Conservation (phyloP, 2,329 filamentous ascomycete genomes). For the Pseudogymnoascus sp. region DNA sequence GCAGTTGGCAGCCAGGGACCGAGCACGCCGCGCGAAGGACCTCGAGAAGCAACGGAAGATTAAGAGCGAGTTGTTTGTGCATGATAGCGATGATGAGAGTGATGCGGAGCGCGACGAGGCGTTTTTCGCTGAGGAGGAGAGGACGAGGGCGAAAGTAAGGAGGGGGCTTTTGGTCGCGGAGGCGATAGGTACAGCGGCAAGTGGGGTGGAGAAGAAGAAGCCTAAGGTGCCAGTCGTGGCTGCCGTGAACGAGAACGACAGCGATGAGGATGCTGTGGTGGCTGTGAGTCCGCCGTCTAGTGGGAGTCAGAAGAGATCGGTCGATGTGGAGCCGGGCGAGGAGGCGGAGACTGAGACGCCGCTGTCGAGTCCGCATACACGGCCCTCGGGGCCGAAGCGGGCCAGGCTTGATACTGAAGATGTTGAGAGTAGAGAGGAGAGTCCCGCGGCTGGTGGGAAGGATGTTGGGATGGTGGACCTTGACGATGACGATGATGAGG, state of each 20-base stretch:
- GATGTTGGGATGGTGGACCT: not conserved
- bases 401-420: not conserved
- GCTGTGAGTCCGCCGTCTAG: conserved; percentile 1
- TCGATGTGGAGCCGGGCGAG: not conserved
- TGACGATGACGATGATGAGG: not conserved
- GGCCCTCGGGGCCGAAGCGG: not conserved
- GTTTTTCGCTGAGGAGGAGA: conserved; percentile 74
- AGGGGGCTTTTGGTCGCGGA: conserved; percentile 30
- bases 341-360: conserved; percentile 1
- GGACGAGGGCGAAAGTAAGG: conserved; percentile 39
- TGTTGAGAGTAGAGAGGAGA: not conserved
- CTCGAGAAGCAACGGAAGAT: conserved; percentile 71
- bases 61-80: conserved; percentile 78
- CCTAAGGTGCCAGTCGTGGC: conserved; percentile 44
- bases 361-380: conserved; percentile 1
- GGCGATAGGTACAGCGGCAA: conserved; percentile 46
- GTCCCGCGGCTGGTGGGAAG: not conserved
- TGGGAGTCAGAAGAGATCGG: not conserved
- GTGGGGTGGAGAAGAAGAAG: conserved; percentile 42
- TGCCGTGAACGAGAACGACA: not conserved
- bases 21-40: conserved; percentile 59
- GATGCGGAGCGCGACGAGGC: conserved; percentile 66
- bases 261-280: conserved; percentile 2
- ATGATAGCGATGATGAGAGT: conserved; percentile 81
- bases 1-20: conserved; percentile 53